Evolutionary conservation across 1,284 basidiomycete species (phyloP), one percentile per base, ranked within the genome.

Genomic region (Retiboletus flavoniger): DNA sequence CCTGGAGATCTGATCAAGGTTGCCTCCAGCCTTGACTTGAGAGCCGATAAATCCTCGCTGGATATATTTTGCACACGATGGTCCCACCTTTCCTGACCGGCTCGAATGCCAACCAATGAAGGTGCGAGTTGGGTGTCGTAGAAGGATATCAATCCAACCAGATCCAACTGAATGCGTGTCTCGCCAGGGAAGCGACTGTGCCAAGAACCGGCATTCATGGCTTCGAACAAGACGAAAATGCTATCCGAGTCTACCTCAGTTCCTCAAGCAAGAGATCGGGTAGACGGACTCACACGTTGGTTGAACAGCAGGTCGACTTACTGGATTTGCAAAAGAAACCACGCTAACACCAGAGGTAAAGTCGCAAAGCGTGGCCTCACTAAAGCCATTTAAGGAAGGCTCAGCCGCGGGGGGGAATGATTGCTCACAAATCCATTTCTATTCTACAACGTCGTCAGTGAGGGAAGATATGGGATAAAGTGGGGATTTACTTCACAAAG

Each of bases 361-460:
- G 60, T 80, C 66, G 57, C 80, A 82, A 4, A 80, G 61, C 77
- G 82, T 80, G 26, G 79, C 69, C 63, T 83, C 80, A 50, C 80
- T 82, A 51, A 16, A 41, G 4, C 16, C 17, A 21, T 31, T n/a
- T 45, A 5, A 54, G 31, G 35, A 51, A 34, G 26, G 47, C 6
- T 2, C 1, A 21, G 11, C 8, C 24, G 13, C 2, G 17, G 1
- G 10, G 10, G 5, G 19, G 16, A 26, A 44, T 36, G 7, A 32
- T 38, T 16, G 62, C 76, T 61, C 57, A 80, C 78, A 80, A 80
- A 56, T 74, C 68, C 68, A 77, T 73, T 63, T 78, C 74, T 78
- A 80, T 79, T 59, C 78, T 75, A 41, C 31, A 10, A 46, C 1
- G 13, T 17, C 1, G 45, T 58, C 24, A 66, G 34, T 28, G 1